A percentile compares a stretch with the other conserved stretches of the same genome.
phyloP scores from a whole-genome alignment of 73 alveolate genomes.

The Tetrahymena thermophila region DNA sequence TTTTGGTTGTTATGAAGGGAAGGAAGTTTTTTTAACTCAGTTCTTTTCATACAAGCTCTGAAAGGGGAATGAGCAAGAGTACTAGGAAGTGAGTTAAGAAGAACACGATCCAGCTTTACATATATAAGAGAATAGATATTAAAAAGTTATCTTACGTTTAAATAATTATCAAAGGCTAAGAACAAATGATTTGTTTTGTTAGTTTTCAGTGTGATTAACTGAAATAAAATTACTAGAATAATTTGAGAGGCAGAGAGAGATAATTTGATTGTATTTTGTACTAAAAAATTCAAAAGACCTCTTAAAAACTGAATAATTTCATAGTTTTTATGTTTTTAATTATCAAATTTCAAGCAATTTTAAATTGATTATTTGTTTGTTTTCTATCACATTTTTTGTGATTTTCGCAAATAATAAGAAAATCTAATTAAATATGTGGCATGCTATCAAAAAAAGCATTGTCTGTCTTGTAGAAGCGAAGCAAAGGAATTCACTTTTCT shows the following conservation, averaged over 20 bases:
- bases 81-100: neutral
- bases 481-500: neutral
- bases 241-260: neutral
- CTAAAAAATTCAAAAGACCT: neutral
- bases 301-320: neutral
- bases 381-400: neutral
- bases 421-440: neutral
- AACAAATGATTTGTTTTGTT: neutral
- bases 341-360: neutral
- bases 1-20: neutral
- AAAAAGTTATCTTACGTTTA: neutral
- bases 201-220: neutral
- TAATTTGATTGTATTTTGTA: neutral
- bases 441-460: too few species aligned
- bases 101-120: neutral
- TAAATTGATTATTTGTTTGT: neutral
- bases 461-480: too few species aligned
- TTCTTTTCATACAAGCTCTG: conserved; percentile 1
- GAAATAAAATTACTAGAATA: neutral
- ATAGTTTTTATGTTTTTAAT: neutral
- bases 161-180: neutral
- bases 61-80: neutral
- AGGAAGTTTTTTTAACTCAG: neutral
- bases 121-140: neutral
- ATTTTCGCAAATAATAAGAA: neutral